Conservation (phyloP, 177 flowering plant genomes). For the Vitis hybrid region DNA sequence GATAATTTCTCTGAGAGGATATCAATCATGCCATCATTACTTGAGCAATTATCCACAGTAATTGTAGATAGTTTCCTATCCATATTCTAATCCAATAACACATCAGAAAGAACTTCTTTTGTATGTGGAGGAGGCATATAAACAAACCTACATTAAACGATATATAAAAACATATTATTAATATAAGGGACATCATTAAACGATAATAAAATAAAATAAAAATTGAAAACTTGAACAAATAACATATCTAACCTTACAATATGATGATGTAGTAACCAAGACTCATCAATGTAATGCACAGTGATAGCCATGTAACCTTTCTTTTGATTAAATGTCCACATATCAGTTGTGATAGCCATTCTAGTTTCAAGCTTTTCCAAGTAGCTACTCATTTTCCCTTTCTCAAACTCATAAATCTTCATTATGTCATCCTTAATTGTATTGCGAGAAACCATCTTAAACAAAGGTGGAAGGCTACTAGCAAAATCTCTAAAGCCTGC, state of each 20-base stretch:
- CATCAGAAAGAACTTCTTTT: background rate
- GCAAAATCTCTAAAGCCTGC: background rate
- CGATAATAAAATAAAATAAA: background rate
- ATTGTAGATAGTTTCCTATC: slow-evolving; percentile 10
- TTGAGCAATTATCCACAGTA: slow-evolving; percentile 5
- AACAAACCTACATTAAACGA: slow-evolving; percentile 6
- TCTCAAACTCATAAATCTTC: background rate
- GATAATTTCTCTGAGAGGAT: background rate
- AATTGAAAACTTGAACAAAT: slow-evolving; percentile 4
- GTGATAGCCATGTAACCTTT: slow-evolving; percentile 23
- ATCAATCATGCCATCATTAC: background rate
- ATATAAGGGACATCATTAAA: background rate
- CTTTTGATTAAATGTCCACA: slow-evolving; percentile 23
- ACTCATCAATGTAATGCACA: background rate
- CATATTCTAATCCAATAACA: slow-evolving; percentile 7
- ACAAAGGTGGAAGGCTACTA: background rate
- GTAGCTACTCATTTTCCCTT: background rate
- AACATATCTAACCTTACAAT: too few species aligned
- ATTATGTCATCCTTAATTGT: background rate
- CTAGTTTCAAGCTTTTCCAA: background rate
- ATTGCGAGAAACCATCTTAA: background rate
- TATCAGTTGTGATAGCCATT: slow-evolving; percentile 17
- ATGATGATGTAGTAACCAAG: too few species aligned
- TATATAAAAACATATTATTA: slow-evolving; percentile 1
- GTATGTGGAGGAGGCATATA: slow-evolving; percentile 19